Conservation (phyloP, 768 basidiomycete species). For the Pleurotus tuoliensis region DNA sequence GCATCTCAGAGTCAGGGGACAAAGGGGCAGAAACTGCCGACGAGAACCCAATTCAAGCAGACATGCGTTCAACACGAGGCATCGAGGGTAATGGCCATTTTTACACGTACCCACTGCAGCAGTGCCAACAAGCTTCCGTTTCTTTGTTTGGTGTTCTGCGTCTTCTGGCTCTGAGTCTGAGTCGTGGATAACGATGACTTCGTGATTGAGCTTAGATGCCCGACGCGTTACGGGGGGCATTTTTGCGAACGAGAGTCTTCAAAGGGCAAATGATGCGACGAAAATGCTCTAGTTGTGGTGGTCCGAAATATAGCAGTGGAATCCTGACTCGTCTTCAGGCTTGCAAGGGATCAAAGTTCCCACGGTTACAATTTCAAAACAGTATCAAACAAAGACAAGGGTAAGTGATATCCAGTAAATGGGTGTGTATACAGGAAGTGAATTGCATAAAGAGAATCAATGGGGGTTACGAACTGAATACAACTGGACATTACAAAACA, state of each 20-base stretch:
- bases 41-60: conserved; percentile 2
- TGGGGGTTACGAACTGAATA: conserved; percentile 5
- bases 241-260: not conserved
- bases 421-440: conserved; percentile 9
- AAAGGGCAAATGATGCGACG: too few species aligned
- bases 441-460: conserved; percentile 7
- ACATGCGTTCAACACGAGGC: conserved; percentile 10
- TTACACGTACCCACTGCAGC: conserved; percentile 19
- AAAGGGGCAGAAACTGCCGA: not conserved
- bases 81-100: conserved; percentile 7
- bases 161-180: conserved; percentile 17
- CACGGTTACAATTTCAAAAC: too few species aligned
- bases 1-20: not conserved
- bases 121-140: conserved; percentile 8
- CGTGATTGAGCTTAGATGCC: not conserved
- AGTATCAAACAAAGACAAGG: too few species aligned
- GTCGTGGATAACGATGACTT: conserved; percentile 14
- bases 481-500: conserved; percentile 2
- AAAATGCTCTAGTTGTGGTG: too few species aligned
- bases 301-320: too few species aligned
- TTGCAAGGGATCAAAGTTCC: too few species aligned
- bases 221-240: not conserved
- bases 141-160: conserved; percentile 5
- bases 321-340: too few species aligned
- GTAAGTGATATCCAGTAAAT: too few species aligned